phyloP scores from a whole-genome alignment of 2,329 filamentous ascomycete genomes.

The Botrytis fragariae region DNA sequence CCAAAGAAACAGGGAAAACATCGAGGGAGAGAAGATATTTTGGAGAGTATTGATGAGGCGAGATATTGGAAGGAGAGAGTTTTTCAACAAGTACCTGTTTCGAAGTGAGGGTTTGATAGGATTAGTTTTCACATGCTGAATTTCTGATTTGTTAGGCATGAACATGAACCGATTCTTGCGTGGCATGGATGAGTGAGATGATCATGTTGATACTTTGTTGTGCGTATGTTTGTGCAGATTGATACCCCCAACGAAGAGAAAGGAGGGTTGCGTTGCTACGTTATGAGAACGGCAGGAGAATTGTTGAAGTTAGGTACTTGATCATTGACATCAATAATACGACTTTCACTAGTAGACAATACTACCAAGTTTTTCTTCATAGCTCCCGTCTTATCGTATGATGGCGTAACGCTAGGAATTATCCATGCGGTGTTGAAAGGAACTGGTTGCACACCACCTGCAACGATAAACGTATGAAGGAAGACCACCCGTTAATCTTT shows the following conservation, averaged over 20 bases:
- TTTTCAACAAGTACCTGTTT: constrained; percentile 46
- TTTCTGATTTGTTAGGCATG: background rate
- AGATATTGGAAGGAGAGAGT: constrained; percentile 73
- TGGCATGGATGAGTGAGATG: background rate
- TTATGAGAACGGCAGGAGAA: background rate
- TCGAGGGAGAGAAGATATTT: constrained; percentile 81
- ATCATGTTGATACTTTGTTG: background rate
- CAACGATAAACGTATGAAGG: background rate
- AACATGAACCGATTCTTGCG: background rate
- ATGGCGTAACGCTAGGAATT: background rate
- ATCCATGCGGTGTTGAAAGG: background rate
- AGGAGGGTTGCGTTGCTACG: background rate
- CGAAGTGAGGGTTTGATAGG: background rate
- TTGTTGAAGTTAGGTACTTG: background rate
- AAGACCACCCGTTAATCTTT: background rate
- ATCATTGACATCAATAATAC: background rate
- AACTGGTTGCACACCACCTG: background rate
- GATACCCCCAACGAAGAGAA: background rate
- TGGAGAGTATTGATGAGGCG: constrained; percentile 94
- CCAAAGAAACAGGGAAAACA: constrained; percentile 76
- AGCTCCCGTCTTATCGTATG: background rate
- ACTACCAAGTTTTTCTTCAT: background rate
- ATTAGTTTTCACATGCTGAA: background rate
- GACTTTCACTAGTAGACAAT: background rate
- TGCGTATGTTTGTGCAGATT: background rate